Conservation (phyloP, 768 basidiomycete species). For the Hygrophoropsis aurantiaca region DNA sequence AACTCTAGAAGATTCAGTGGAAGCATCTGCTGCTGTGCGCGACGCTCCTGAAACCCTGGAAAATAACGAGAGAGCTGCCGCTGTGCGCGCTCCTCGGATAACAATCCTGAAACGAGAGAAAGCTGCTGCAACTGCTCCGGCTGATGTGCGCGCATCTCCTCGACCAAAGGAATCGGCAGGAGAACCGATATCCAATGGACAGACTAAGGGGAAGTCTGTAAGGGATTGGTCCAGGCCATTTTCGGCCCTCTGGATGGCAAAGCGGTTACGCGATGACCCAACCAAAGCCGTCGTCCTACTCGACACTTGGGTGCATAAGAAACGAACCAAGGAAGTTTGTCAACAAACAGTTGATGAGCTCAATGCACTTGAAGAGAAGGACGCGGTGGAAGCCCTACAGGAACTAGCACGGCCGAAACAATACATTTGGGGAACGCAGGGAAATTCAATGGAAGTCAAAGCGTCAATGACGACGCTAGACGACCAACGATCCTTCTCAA, state of each 20-base stretch:
- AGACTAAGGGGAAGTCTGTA: not conserved
- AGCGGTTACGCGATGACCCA: conserved; percentile 1
- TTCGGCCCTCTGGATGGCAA: conserved; percentile 6
- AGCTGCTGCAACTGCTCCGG: no score
- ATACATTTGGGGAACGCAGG: conserved; percentile 3
- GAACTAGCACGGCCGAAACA: conserved; percentile 6
- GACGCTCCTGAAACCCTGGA: no score
- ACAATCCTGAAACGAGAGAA: no score
- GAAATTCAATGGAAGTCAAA: conserved; percentile 1
- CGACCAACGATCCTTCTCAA: not conserved
- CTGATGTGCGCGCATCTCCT: no score
- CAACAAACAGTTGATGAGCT: not conserved
- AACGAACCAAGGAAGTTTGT: not conserved
- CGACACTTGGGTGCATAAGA: not conserved
- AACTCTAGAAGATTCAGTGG: no score
- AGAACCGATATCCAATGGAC: no score
- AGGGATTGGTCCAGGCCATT: not conserved
- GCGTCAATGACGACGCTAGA: conserved; percentile 5
- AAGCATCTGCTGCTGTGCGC: no score
- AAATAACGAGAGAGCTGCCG: no score
- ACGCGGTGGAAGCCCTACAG: conserved; percentile 1
- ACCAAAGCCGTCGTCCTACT: conserved; percentile 1
- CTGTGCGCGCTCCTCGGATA: no score
- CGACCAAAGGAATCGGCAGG: no score
- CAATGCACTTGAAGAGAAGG: not conserved